Evolutionary conservation across 2,329 filamentous ascomycete genomes (phyloP), one percentile per base, ranked within the genome.

Genomic region (Xylaria sp.): DNA sequence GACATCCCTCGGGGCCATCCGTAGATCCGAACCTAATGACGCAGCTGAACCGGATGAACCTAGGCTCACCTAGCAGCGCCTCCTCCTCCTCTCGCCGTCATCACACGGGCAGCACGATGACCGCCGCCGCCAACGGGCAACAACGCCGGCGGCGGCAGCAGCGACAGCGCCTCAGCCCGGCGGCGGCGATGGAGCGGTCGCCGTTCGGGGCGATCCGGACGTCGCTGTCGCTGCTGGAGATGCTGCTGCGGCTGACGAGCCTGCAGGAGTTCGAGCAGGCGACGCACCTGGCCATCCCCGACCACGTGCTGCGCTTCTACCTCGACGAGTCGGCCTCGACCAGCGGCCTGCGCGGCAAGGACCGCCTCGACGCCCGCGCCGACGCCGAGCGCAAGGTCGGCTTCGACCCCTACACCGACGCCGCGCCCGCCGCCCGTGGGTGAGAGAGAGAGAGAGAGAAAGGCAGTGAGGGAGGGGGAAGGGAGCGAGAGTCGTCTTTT

Each of bases 251-350:
- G 39, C 81, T 97, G 43, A 87, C 89, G 4, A 91, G 91, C 19
- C 82, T 96, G 13, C 92, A 96, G 69, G 91, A 96, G 75, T 96
- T 94, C 71, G 90, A 96, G 69, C 92, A 97, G 76, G 83, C 85
- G 39, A 92, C 90, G 0, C 92, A 96, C 65, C 81, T 96, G n/a
- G 84, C 91, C 6, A 94, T 96, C 57, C 90, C 90, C 1, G 92
- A 97, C 68, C 90, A 96, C 64, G 84, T 96, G 2, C 78, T 96
- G 39, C 91, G 88, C 48, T 95, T 96, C 75, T 97, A 96, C 74
- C 78, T 97, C 16, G 81, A 84, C 55, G 80, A 84, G 44, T 69
- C 66, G 52, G 78, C 78, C 1, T 83, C 81, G 6, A 80, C 78
- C 2, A 81, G 79, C 4, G 78, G 81, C 0, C 58, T 82, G 18